Conservation (phyloP, 2,329 filamentous ascomycete species). For the Phaeosphaeriaceae sp. region DNA sequence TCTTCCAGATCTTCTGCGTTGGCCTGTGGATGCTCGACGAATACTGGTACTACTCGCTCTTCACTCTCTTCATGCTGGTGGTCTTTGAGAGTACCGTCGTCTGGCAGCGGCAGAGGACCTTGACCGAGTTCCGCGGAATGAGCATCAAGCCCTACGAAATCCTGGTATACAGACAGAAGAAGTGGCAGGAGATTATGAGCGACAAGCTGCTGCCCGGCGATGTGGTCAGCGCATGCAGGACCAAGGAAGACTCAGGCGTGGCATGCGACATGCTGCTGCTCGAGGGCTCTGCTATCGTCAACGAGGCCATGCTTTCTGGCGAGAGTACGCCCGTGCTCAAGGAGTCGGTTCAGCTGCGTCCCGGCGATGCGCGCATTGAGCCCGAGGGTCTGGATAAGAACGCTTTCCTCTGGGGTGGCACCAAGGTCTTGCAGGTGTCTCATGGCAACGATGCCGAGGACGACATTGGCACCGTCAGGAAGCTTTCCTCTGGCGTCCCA, state of each 20-base stretch:
- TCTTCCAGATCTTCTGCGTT: constrained; percentile 98
- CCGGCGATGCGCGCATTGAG: constrained; percentile 80
- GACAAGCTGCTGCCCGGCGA: constrained; percentile 94
- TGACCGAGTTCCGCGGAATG: constrained; percentile 98
- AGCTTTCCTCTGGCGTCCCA: constrained; percentile 77
- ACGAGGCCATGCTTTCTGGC: constrained; percentile 98
- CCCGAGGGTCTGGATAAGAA: constrained; percentile 95
- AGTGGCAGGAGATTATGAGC: constrained; percentile 88
- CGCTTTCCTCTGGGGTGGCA: constrained; percentile 93
- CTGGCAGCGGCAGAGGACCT: constrained; percentile 95
- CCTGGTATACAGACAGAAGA: constrained; percentile 85
- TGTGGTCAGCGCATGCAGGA: constrained; percentile 87
- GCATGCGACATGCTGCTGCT: constrained; percentile 97
- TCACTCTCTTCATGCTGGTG: constrained; percentile 98
- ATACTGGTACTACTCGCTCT: constrained; percentile 99
- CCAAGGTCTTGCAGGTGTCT: constrained; percentile 94
- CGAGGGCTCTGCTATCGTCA: constrained; percentile 95
- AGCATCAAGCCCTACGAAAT: constrained; percentile 98
- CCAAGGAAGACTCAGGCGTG: constrained; percentile 95
- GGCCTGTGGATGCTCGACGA: constrained; percentile 98
- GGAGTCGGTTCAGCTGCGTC: constrained; percentile 91
- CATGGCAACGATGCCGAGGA: constrained; percentile 83
- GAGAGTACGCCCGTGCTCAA: constrained; percentile 97
- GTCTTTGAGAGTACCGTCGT: constrained; percentile 98
- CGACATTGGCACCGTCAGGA: constrained; percentile 62